A percentile compares a stretch with the other conserved stretches of the same genome.
Evolutionary conservation across 495 filamentous ascomycete genomes (phyloP).

Genomic region (Aspergillus sclerotioniger): DNA sequence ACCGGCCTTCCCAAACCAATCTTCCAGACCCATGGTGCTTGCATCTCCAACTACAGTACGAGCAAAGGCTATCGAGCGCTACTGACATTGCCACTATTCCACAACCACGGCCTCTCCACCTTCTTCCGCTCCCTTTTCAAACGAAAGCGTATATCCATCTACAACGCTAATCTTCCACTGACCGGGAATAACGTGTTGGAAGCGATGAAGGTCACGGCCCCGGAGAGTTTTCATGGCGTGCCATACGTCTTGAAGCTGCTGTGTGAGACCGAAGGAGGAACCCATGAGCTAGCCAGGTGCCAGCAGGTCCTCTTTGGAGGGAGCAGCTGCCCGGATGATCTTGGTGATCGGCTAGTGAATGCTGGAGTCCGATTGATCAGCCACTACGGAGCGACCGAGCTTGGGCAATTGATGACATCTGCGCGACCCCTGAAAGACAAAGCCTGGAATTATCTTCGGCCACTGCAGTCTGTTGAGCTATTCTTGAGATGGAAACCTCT

Average conservation of each 20-base stretch:
- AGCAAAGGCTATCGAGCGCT: slow-evolving; percentile 39
- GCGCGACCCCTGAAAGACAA: slow-evolving; percentile 44
- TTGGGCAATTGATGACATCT: slow-evolving; percentile 56
- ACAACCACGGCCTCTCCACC: slow-evolving; percentile 45
- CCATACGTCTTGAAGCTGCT: slow-evolving; percentile 55
- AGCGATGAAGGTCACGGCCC: slow-evolving; percentile 41
- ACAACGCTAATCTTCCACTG: slow-evolving; percentile 48
- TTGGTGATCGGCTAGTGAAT: slow-evolving; percentile 51
- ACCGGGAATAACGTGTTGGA: slow-evolving; percentile 49
- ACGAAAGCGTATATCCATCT: slow-evolving; percentile 44
- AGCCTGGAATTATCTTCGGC: slow-evolving; percentile 64
- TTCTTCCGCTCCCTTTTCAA: slow-evolving; percentile 45
- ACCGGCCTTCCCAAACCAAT: slow-evolving; percentile 58
- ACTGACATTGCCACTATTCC: slow-evolving; percentile 52
- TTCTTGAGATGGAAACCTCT: slow-evolving; percentile 51
- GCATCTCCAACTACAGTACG: slow-evolving; percentile 38
- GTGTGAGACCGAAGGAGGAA: slow-evolving; percentile 45
- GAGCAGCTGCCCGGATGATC: slow-evolving; percentile 52
- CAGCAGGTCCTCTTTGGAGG: slow-evolving; percentile 50
- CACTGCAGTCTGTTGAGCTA: slow-evolving; percentile 26
- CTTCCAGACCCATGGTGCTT: slow-evolving; percentile 31
- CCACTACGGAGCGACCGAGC: slow-evolving; percentile 54
- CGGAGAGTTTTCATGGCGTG: slow-evolving; percentile 51
- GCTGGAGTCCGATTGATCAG: slow-evolving; percentile 52
- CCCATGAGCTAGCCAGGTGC: slow-evolving; percentile 40